Conservation (phyloP, 2,329 filamentous ascomycete genomes). For the Aspergillus pseudotamarii region DNA sequence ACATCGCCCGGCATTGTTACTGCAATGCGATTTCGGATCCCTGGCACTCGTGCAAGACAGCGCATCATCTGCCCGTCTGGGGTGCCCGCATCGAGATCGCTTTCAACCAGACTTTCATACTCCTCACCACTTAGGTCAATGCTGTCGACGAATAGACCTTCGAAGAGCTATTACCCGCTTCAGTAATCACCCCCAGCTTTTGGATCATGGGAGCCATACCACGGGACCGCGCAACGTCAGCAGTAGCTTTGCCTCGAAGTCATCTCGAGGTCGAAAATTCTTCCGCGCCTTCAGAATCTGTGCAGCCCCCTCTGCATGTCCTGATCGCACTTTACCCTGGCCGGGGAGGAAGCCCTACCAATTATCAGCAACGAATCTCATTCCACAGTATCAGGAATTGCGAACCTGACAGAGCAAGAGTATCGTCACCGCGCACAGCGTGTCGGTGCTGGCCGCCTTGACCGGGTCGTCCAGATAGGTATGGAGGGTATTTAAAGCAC, state of each 20-base stretch:
- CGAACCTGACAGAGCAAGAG: conserved; percentile 35
- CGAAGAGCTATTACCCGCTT: conserved; percentile 32
- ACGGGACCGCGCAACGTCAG: conserved; percentile 40
- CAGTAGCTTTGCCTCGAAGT: conserved; percentile 39
- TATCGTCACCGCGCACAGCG: conserved; percentile 42
- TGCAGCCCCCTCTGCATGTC: conserved; percentile 40
- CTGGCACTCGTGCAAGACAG: conserved; percentile 33
- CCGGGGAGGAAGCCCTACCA: background rate
- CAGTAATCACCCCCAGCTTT: background rate
- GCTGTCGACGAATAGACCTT: conserved; percentile 37
- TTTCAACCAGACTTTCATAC: conserved; percentile 38
- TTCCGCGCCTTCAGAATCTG: conserved; percentile 39
- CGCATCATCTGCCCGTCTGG: conserved; percentile 37
- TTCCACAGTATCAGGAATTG: too few species aligned
- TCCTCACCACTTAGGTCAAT: conserved; percentile 36
- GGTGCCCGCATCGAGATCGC: conserved; percentile 28
- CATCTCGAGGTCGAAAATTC: conserved; percentile 31
- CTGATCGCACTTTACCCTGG: conserved; percentile 12
- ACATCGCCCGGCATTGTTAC: conserved; percentile 12
- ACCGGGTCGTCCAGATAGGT: conserved; percentile 33
- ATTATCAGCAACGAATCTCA: background rate
- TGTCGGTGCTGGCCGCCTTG: conserved; percentile 36
- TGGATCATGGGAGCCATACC: conserved; percentile 22
- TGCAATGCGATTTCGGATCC: conserved; percentile 31
- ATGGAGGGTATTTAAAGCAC: conserved; percentile 31